Evolutionary conservation across 768 basidiomycete species (phyloP), one percentile per base, ranked within the genome.

Genomic region (Mycena maculata): DNA sequence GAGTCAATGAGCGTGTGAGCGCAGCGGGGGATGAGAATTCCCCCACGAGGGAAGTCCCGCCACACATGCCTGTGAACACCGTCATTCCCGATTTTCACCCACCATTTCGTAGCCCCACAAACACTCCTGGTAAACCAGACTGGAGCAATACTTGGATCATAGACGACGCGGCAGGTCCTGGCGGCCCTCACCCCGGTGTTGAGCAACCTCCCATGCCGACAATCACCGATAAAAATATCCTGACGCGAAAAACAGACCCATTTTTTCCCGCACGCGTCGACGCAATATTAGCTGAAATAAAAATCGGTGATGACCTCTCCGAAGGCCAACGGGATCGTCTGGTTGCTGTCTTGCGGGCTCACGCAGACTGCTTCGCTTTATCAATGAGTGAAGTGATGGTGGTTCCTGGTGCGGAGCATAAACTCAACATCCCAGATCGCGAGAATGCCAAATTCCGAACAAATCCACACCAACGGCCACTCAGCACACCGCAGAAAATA

Each of bases 351-450:
- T 30, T 84, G 0, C 33, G n/a, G 0, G 65, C 78, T 52, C 83
- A 71, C 61, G 79, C 83, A 0, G 82, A 84, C 61, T 71, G 73
- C 44, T 85, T 83, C 59, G 80, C 81, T 1, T 60, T 83, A 1
- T 78, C 77, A 0, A 67, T 83, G 77, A 62, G 64, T n/a, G 76
- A 79, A 36, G 77, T 79, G 1, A 28, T 60, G 13, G 64, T 68
- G 0, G 74, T 76, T 0, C 36, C 67, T 2, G 67, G 63, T 44
- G 68, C 59, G 0, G 67, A 69, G 18, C 77, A 78, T 56, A 45
- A 48, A 1, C 68, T 67, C 52, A 76, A 31, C 55, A 70, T 42
- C 52, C 77, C 13, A 62, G 67, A n/a, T 38, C 58, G 36, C 1
- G 44, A 18, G 1, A 52, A 62, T 4, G 55, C 61, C 0, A 69